Base-by-base conservation (phyloP, 2,329 filamentous ascomycete genomes). In the Paecilomyces sp. region DNA sequence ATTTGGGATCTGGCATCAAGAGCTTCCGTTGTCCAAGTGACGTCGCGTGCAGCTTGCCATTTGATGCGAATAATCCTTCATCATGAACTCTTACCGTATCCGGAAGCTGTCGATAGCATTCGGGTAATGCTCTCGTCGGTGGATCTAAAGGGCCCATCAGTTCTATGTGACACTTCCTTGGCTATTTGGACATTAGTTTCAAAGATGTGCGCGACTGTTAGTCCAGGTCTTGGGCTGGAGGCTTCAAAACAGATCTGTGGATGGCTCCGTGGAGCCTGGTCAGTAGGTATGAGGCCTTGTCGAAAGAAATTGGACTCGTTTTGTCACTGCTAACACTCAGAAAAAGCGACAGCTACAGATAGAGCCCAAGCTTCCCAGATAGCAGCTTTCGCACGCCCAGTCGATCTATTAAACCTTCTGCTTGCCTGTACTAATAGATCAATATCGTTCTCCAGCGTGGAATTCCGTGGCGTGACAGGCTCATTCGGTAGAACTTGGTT, bases 181-280 rank as follows among this genome's bases (percentile, higher is more conserved):
- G 79, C 82, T 2, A 73, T 99, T 50, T 90, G 96, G 85, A 79
- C 83, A 15, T 83, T 84, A 58, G 73, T 95, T 51, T 79, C 94
- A 36, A 82, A 86, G 59, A 77, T 86, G 50, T 85, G 86, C 57
- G 86, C 88, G 64, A 81, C 83, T 30, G 83, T 88, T 66, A 85
- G 88, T 53, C 88, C 90, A 1, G 87, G 84, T 60, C 84, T 85
- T 36, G 89, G 85, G 64, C 84, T 87, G 65, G 80, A 81, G 47
- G 88, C 87, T 3, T 87, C 85, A 41, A 88, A 86, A 63, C 85
- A 89, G 66, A 82, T 94, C 36, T 84, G 94, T 59, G 83, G 86
- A 66, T 99, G 94, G 94, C 73, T 94, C 1, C 87, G 92, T 66
- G 83, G 86, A 34, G 88, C 84, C 67, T 99, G 93, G 92, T 87